Evolutionary conservation across 768 basidiomycete genomes (phyloP).

Genomic region (Tricholoma flavovirens): DNA sequence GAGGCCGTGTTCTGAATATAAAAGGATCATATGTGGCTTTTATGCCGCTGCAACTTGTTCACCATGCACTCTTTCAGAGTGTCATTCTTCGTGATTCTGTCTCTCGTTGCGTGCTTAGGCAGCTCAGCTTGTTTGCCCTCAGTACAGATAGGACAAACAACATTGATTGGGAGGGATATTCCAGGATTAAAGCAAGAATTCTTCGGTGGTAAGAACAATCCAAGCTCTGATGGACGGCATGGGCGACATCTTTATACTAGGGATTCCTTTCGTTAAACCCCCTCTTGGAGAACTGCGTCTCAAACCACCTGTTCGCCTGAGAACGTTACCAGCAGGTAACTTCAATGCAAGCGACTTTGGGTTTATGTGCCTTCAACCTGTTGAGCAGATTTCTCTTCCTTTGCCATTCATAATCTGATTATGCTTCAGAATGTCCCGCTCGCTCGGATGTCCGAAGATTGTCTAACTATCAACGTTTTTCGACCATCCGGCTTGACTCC

Average conservation of each 20-base stretch:
- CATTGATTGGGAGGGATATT: slow-evolving; percentile 30
- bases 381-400: slow-evolving; percentile 9
- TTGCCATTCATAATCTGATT: not conserved
- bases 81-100: slow-evolving; percentile 4
- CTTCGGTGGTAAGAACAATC: slow-evolving; percentile 36
- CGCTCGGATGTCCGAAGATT: slow-evolving; percentile 47
- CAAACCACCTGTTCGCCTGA: no score
- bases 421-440: slow-evolving; percentile 19
- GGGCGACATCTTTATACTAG: slow-evolving; percentile 19
- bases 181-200: slow-evolving; percentile 35
- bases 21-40: not conserved
- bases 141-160: slow-evolving; percentile 34
- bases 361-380: slow-evolving; percentile 26
- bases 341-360: no score
- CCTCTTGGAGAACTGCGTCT: slow-evolving; percentile 37
- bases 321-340: no score
- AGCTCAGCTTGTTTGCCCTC: slow-evolving; percentile 23
- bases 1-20: not conserved
- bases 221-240: not conserved
- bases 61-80: slow-evolving; percentile 9
- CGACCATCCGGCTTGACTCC: no score
- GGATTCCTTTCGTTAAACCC: slow-evolving; percentile 51
- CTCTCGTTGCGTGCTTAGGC: slow-evolving; percentile 2
- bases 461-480: slow-evolving; percentile 55
- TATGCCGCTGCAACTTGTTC: not conserved